Evolutionary conservation across 2,329 filamentous ascomycete genomes (phyloP).

Genomic region (Fusarium sp.): DNA sequence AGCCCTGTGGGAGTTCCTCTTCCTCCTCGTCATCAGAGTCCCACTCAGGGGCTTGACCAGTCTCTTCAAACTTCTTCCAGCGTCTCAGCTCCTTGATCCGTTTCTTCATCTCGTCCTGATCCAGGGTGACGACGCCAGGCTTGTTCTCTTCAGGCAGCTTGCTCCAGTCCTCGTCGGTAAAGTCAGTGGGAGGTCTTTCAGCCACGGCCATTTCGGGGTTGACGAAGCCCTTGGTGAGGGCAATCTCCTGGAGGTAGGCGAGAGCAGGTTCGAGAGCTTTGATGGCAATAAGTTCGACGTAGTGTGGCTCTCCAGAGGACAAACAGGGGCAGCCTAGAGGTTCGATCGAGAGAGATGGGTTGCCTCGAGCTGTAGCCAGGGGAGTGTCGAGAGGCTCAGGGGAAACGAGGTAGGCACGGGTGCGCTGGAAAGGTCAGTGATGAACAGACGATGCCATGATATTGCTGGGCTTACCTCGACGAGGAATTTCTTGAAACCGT

Average conservation of each 20-base stretch:
- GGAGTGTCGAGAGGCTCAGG: constrained; percentile 62
- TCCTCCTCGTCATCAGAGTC: constrained; percentile 38
- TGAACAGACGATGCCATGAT: neutral
- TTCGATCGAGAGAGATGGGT: constrained; percentile 55
- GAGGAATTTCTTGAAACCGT: constrained; percentile 62
- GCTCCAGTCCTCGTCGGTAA: constrained; percentile 48
- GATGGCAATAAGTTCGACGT: constrained; percentile 73
- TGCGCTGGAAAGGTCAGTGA: constrained; percentile 57
- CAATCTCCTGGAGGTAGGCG: constrained; percentile 70
- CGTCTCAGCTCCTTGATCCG: constrained; percentile 41
- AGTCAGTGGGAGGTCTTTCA: constrained; percentile 33
- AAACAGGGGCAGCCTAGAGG: constrained; percentile 74
- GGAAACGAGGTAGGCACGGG: constrained; percentile 71
- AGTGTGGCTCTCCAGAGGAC: constrained; percentile 71
- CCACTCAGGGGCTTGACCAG: constrained; percentile 40
- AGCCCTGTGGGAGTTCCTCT: neutral
- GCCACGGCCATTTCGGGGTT: constrained; percentile 55
- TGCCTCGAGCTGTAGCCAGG: constrained; percentile 65
- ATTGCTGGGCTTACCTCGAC: constrained; percentile 55
- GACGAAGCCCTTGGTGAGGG: constrained; percentile 51
- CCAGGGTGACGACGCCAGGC: constrained; percentile 40
- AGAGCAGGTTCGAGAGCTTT: constrained; percentile 65
- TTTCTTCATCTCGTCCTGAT: constrained; percentile 37
- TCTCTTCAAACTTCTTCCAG: constrained; percentile 46
- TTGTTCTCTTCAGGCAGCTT: constrained; percentile 46